Conservation (phyloP, 352 stramenopile species). For the Saprolegnia diclina region DNA sequence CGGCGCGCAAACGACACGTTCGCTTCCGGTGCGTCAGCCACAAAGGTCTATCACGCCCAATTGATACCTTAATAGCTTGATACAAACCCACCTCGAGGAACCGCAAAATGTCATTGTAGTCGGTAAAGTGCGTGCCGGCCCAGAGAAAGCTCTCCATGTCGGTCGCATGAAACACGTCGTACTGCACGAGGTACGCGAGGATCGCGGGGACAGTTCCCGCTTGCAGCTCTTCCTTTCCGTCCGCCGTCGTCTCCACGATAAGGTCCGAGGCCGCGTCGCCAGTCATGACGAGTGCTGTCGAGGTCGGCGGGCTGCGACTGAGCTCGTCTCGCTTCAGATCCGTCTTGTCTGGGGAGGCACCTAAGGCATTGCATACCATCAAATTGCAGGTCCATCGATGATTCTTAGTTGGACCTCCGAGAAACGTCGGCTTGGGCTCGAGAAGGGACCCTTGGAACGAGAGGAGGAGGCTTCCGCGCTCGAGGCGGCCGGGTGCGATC, state of each 20-base stretch:
- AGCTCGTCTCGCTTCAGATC: neutral
- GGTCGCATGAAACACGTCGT: constrained; percentile 49
- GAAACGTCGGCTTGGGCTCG: constrained; percentile 5
- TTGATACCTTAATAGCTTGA: neutral
- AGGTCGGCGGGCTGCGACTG: constrained; percentile 13
- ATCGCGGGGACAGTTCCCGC: constrained; percentile 63
- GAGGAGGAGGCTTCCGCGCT: neutral
- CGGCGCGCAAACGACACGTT: constrained; percentile 53
- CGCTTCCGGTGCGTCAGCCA: constrained; percentile 29
- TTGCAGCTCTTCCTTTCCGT: constrained; percentile 51
- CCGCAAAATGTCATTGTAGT: constrained; percentile 42
- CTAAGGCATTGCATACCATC: neutral
- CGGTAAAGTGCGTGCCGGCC: constrained; percentile 40
- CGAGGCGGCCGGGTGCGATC: neutral
- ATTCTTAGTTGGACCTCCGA: neutral
- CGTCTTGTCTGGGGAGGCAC: neutral
- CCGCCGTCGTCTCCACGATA: neutral
- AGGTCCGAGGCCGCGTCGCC: neutral
- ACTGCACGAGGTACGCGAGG: constrained; percentile 46
- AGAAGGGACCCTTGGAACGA: constrained; percentile 1
- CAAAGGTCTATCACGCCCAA: constrained; percentile 30
- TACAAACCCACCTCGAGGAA: constrained; percentile 34
- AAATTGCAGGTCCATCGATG: neutral
- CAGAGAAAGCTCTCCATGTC: constrained; percentile 61
- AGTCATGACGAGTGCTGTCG: neutral